These are phyloP conservation scores for Xylaria scruposa DNA, from an alignment of 495 filamentous ascomycete genomes.

Conservation along the genomic window DNA sequence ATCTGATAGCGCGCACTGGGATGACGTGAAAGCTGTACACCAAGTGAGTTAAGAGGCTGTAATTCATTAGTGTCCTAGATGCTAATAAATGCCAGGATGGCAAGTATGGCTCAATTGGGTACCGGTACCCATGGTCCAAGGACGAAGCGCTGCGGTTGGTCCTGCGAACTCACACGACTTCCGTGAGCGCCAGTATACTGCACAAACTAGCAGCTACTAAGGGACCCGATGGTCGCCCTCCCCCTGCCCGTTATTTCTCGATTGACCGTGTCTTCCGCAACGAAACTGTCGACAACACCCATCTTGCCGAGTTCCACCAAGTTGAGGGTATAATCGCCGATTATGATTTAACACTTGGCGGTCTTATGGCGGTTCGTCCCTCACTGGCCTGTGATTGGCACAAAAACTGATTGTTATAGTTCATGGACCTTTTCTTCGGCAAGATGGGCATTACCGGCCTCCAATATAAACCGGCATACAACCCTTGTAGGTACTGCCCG, in stretches of 20 bases:
- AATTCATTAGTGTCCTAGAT: background rate
- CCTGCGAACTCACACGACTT: slow-evolving; percentile 94
- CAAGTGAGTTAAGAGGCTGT: background rate
- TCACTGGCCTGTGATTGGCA: background rate
- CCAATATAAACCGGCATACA: slow-evolving; percentile 84
- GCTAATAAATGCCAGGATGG: slow-evolving; percentile 55
- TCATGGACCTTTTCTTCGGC: slow-evolving; percentile 90
- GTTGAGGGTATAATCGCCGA: slow-evolving; percentile 98
- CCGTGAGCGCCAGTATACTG: slow-evolving; percentile 85
- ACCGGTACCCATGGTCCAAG: slow-evolving; percentile 90
- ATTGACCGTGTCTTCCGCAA: slow-evolving; percentile 95
- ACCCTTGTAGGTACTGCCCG: slow-evolving; percentile 51
- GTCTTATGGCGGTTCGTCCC: slow-evolving; percentile 61
- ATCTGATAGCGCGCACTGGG: background rate
- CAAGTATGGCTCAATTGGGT: slow-evolving; percentile 92
- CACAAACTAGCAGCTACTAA: slow-evolving; percentile 82
- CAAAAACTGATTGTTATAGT: slow-evolving; percentile 41
- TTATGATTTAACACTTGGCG: slow-evolving; percentile 87
- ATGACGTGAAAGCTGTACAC: slow-evolving; percentile 3
- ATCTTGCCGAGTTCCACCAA: slow-evolving; percentile 98
- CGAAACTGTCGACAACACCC: slow-evolving; percentile 94
- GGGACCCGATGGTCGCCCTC: slow-evolving; percentile 55
- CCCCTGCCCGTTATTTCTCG: slow-evolving; percentile 90
- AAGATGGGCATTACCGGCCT: slow-evolving; percentile 93
- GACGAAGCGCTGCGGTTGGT: slow-evolving; percentile 91